A percentile compares a stretch with the other conserved stretches of the same genome.
phyloP scores from a whole-genome alignment of 2,329 filamentous ascomycete genomes.

The Pseudogymnoascus sp. region DNA sequence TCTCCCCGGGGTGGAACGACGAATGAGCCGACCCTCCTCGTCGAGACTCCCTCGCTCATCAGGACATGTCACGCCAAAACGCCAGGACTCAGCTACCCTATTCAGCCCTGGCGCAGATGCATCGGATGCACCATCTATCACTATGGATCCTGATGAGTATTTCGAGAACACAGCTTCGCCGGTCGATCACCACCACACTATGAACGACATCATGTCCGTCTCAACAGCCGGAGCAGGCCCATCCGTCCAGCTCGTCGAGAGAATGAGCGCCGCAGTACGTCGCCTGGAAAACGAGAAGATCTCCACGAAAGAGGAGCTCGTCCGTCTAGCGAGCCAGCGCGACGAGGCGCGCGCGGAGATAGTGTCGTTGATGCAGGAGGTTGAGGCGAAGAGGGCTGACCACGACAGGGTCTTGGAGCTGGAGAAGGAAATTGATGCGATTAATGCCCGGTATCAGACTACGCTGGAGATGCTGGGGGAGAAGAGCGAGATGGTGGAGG shows the following conservation, averaged over 20 bases:
- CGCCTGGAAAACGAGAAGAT: constrained; percentile 89
- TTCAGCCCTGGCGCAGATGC: constrained; percentile 19
- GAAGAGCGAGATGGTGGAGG: constrained; percentile 91
- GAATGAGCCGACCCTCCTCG: constrained; percentile 22
- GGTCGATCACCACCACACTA: constrained; percentile 58
- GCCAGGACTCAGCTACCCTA: constrained; percentile 26
- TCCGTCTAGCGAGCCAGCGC: constrained; percentile 70
- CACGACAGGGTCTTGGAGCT: constrained; percentile 54
- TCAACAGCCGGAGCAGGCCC: constrained; percentile 87
- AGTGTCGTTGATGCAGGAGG: constrained; percentile 80
- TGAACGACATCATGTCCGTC: constrained; percentile 79
- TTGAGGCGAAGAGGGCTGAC: constrained; percentile 59
- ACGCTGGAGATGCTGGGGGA: constrained; percentile 92
- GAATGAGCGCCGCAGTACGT: constrained; percentile 89
- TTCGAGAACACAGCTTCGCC: constrained; percentile 48
- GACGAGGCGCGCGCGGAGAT: constrained; percentile 90
- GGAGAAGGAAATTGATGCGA: constrained; percentile 57
- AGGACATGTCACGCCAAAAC: constrained; percentile 23
- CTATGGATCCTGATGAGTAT: constrained; percentile 34
- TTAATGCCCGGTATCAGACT: constrained; percentile 77
- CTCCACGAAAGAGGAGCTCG: constrained; percentile 76
- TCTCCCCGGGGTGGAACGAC: constrained; percentile 16
- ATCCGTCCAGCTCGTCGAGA: constrained; percentile 88
- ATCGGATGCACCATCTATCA: constrained; percentile 21
- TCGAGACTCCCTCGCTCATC: constrained; percentile 21